Evolutionary conservation across 2,329 filamentous ascomycete genomes (phyloP).

Genomic region (Coniochaeta hoffmannii): DNA sequence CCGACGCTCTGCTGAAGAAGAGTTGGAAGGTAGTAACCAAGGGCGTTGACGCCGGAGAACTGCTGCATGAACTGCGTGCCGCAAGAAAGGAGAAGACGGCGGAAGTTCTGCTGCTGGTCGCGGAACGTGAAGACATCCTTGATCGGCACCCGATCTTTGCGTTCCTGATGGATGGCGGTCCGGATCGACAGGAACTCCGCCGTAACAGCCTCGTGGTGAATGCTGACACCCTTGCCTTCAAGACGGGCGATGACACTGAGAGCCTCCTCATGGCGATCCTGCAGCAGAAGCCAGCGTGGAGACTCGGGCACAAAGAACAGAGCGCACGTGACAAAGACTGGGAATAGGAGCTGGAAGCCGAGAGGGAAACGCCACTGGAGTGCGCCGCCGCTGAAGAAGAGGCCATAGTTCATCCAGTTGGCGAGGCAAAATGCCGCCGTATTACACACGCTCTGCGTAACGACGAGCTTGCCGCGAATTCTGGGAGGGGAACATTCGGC

Average conservation of each 20-base stretch:
- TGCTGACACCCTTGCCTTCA: constrained; percentile 34
- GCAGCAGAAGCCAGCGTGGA: constrained; percentile 41
- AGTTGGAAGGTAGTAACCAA: constrained; percentile 42
- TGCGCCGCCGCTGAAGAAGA: constrained; percentile 24
- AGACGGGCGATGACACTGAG: constrained; percentile 49
- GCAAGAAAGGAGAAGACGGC: constrained; percentile 25
- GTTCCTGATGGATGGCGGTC: constrained; percentile 25
- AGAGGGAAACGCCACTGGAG: constrained; percentile 29
- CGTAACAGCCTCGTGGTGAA: constrained; percentile 18
- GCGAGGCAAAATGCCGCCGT: constrained; percentile 35
- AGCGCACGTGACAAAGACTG: constrained; percentile 22
- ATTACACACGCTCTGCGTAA: constrained; percentile 29
- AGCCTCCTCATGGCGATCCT: constrained; percentile 48
- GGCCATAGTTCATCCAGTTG: constrained; percentile 38
- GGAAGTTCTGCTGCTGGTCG: constrained; percentile 28
- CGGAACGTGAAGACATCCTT: constrained; percentile 25
- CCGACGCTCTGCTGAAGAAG: constrained; percentile 49
- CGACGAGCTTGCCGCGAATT: constrained; percentile 35
- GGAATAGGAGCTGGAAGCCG: constrained; percentile 29
- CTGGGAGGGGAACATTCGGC: constrained; percentile 23
- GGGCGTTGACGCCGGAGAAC: constrained; percentile 32
- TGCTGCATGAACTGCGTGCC: constrained; percentile 42
- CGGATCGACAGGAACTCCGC: constrained; percentile 28
- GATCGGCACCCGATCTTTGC: constrained; percentile 22
- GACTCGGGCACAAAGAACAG: constrained; percentile 34